Conservation (phyloP, 192 early-diverging fungal species). For the Entomortierella beljakovae region DNA sequence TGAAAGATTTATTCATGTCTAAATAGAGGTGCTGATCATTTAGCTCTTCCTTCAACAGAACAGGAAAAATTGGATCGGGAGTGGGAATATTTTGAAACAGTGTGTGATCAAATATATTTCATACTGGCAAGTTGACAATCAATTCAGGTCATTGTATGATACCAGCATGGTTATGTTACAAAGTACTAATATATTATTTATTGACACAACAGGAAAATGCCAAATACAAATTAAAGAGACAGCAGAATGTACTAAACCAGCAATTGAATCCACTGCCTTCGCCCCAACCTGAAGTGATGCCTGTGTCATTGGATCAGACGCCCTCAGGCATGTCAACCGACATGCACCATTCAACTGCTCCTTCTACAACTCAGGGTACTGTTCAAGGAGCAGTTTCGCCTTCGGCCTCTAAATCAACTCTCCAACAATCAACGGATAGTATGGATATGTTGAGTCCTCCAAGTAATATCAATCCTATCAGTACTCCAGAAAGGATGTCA, state of each 20-base stretch:
- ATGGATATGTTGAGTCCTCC: constrained; percentile 37
- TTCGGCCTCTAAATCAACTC: not conserved
- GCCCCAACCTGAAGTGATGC: not conserved
- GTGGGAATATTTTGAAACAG: constrained; percentile 55
- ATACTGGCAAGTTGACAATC: constrained; percentile 24
- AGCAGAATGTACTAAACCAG: constrained; percentile 13
- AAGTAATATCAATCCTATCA: constrained; percentile 1
- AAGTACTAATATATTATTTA: not conserved
- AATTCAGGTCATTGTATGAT: too few species aligned
- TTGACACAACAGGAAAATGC: constrained; percentile 18
- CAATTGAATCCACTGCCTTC: constrained; percentile 21
- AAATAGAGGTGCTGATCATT: constrained; percentile 41
- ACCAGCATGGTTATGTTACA: too few species aligned
- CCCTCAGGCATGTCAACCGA: not conserved
- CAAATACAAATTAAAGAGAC: constrained; percentile 38
- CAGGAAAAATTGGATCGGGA: constrained; percentile 50
- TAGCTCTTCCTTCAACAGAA: constrained; percentile 44
- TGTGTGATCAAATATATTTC: constrained; percentile 50
- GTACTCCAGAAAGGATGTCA: constrained; percentile 1
- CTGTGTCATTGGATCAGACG: not conserved
- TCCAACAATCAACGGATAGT: not conserved
- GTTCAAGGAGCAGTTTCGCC: not conserved
- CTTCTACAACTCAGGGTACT: not conserved
- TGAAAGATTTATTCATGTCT: not conserved
- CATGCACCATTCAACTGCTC: not conserved